These are phyloP conservation scores for Allomyces macrogynus DNA, from an alignment of 192 early-diverging fungal species.

Conservation along the genomic window DNA sequence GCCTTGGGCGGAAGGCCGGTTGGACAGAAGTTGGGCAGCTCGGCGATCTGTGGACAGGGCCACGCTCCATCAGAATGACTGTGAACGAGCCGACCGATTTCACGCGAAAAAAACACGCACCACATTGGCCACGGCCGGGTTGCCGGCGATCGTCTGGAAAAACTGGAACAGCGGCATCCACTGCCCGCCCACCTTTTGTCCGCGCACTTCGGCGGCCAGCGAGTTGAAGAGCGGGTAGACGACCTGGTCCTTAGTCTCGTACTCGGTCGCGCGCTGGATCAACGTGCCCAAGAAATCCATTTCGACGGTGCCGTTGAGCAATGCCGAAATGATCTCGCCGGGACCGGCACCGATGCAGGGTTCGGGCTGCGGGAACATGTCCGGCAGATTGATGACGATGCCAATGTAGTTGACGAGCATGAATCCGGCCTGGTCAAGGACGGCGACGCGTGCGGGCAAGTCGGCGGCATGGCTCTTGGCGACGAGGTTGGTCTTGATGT, in stretches of 20 bases:
- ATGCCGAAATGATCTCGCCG: background rate
- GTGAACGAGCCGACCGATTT: no score
- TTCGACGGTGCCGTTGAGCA: background rate
- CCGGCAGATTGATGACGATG: conserved; percentile 63
- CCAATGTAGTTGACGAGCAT: conserved; percentile 69
- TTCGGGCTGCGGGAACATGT: conserved; percentile 61
- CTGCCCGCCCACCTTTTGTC: background rate
- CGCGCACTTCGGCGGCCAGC: background rate
- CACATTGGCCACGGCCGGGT: no score
- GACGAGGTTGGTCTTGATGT: conserved; percentile 28
- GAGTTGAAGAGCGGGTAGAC: background rate
- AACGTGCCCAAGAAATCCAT: no score
- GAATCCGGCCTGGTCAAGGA: conserved; percentile 29
- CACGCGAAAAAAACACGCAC: no score
- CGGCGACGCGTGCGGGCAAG: conserved; percentile 31
- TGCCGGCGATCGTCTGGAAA: no score
- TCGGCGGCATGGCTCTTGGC: conserved; percentile 25
- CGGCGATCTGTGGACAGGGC: background rate
- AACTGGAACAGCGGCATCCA: no score
- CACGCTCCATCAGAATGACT: no score
- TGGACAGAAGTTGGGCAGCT: background rate
- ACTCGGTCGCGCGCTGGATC: no score
- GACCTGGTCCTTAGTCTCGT: background rate
- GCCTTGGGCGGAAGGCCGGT: background rate
- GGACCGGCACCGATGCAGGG: conserved; percentile 11